Conservation (phyloP, 2,329 filamentous ascomycete genomes). For the Cladophialophora immunda region DNA sequence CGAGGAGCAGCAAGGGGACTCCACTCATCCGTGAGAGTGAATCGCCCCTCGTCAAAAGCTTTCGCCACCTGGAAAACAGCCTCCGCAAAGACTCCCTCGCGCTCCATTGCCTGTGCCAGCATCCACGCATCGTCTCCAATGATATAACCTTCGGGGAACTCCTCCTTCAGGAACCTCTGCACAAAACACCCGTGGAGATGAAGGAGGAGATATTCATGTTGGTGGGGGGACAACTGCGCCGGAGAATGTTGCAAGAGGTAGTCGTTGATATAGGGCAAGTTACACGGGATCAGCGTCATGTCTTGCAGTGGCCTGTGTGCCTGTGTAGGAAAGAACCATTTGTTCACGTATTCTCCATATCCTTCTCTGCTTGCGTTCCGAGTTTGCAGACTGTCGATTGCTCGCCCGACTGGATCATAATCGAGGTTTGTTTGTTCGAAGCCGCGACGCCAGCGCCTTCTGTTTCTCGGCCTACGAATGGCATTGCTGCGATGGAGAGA, state of each 20-base stretch:
- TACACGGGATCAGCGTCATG: constrained; percentile 32
- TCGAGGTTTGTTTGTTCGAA: constrained; percentile 28
- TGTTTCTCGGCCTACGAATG: constrained; percentile 34
- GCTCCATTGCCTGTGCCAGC: constrained; percentile 23
- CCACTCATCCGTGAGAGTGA: constrained; percentile 22
- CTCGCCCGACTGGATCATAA: constrained; percentile 33
- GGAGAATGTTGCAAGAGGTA: constrained; percentile 23
- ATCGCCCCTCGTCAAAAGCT: constrained; percentile 25
- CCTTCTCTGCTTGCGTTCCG: constrained; percentile 28
- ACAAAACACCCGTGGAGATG: constrained; percentile 37
- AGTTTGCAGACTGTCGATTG: constrained; percentile 27
- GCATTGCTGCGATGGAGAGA: constrained; percentile 42
- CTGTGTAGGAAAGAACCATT: constrained; percentile 30
- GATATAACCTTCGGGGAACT: constrained; percentile 38
- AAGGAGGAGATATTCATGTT: constrained; percentile 29
- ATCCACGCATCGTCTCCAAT: constrained; percentile 33
- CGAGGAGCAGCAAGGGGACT: constrained; percentile 18
- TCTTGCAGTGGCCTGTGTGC: constrained; percentile 21
- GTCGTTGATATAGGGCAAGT: constrained; percentile 30
- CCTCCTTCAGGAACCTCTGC: constrained; percentile 37
- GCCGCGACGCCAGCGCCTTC: constrained; percentile 32
- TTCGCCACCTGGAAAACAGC: constrained; percentile 26
- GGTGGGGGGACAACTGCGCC: constrained; percentile 15
- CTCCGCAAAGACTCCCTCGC: constrained; percentile 21
- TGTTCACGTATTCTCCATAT: constrained; percentile 39